Evolutionary conservation across 2,329 filamentous ascomycete species (phyloP), one percentile per base, ranked within the genome.

Genomic region (Paraphoma sp.): DNA sequence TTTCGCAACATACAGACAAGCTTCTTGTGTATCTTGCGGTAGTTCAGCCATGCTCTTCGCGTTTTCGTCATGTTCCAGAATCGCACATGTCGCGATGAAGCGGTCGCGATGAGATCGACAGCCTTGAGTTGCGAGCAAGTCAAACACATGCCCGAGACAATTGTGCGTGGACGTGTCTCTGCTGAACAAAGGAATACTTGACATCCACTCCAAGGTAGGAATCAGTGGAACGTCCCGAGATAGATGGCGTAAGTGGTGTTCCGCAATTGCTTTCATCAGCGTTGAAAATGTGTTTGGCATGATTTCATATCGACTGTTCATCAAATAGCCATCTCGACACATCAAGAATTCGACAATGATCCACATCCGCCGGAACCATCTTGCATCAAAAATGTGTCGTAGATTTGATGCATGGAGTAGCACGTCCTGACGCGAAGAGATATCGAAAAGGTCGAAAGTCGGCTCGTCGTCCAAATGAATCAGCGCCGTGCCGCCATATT

Each of bases 311-410:
- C 50, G 40, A 36, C 42, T 51, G 23, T 45, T 51, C 47, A 58
- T 51, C 11, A 58, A 45, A 28, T 51, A 54, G 6, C 45, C 47
- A 4, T 51, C 51, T 30, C 44, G 42, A 31, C 36, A 46, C 33
- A 43, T 46, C 29, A 46, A 36, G 38, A 48, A 54, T 40, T 58
- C 55, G n/a, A 58, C 28, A 11, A 58, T 47, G 3, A 46, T 40
- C 55, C 55, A 58, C 42, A 58, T 42, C 5, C 55, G 55, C 40
- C 31, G 28, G 47, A 58, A 58, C 41, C 47, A 49, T 18, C 45
- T 47, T 40, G 55, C 55, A 45, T 42, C 44, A 47, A 59, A 55
- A 28, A 59, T 42, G n/a, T 29, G 18, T 16, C 52, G 17, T 17
- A 55, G 33, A n/a, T 28, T 18, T 11, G 28, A 8, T 14, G 29